phyloP scores from a whole-genome alignment of 495 filamentous ascomycete genomes.

The Bathelium albidoporum region DNA sequence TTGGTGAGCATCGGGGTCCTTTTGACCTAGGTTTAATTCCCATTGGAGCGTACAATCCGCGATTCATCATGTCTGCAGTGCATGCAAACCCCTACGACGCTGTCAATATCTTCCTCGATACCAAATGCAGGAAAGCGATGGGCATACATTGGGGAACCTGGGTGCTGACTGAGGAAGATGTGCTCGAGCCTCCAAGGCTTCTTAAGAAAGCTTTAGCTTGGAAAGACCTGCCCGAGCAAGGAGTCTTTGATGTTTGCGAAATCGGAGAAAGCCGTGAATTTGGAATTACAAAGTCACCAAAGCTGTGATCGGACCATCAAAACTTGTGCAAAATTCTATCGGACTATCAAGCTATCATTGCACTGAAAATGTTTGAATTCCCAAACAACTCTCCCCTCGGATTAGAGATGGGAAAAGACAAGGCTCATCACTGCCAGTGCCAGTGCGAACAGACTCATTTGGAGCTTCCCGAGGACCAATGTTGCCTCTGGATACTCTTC shows the following conservation, averaged over 20 bases:
- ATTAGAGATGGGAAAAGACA: not conserved
- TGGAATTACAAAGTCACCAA: not conserved
- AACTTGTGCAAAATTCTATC: too few relatives aligned
- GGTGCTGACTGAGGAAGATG: slow-evolving; percentile 78
- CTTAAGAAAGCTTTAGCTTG: slow-evolving; percentile 64
- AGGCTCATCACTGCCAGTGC: not conserved
- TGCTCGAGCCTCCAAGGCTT: slow-evolving; percentile 70
- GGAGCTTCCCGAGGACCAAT: not conserved
- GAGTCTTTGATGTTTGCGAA: slow-evolving; percentile 78
- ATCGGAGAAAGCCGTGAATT: slow-evolving; percentile 78
- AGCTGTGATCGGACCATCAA: too few relatives aligned
- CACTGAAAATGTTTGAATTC: not conserved
- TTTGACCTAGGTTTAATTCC: slow-evolving; percentile 94
- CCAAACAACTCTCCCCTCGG: not conserved
- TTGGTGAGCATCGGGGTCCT: slow-evolving; percentile 70
- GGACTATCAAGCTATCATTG: too few relatives aligned
- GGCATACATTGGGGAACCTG: slow-evolving; percentile 92
- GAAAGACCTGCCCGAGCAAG: slow-evolving; percentile 59
- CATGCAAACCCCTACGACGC: slow-evolving; percentile 84
- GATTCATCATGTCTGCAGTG: slow-evolving; percentile 49
- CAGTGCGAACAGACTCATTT: not conserved
- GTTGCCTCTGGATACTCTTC: not conserved
- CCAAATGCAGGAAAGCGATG: slow-evolving; percentile 70
- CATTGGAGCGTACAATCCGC: slow-evolving; percentile 83
- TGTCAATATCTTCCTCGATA: slow-evolving; percentile 85